Conservation (phyloP, 768 basidiomycete species). For the Wakefieldia striispora region DNA sequence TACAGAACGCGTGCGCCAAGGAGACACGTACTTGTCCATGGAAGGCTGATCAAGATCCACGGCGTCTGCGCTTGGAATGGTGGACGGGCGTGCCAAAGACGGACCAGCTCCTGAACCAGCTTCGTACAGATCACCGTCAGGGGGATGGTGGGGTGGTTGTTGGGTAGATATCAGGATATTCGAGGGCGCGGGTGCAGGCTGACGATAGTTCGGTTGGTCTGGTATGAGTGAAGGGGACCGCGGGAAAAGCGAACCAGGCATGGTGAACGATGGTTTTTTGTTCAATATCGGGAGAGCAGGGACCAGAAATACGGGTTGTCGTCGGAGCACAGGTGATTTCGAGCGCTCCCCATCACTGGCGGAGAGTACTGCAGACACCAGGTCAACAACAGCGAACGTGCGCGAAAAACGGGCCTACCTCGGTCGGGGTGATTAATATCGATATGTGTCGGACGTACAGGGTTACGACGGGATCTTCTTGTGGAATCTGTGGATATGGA, state of each 20-base stretch:
- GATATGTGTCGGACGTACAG: background rate
- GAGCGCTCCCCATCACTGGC: conserved; percentile 21
- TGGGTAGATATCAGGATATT: background rate
- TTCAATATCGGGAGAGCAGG: conserved; percentile 33
- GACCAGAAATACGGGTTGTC: conserved; percentile 13
- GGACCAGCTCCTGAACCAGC: conserved; percentile 11
- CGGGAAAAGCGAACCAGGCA: conserved; percentile 79
- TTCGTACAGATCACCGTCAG: background rate
- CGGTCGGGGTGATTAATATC: conserved; percentile 13
- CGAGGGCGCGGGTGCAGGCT: background rate
- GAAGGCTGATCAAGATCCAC: background rate
- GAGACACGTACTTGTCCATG: conserved; percentile 22
- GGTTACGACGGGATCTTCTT: conserved; percentile 1
- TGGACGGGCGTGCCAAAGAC: conserved; percentile 11
- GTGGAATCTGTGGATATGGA: conserved; percentile 20
- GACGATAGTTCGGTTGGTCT: conserved; percentile 18
- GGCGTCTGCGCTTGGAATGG: background rate
- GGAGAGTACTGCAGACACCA: conserved; percentile 18
- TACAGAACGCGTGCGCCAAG: conserved; percentile 33
- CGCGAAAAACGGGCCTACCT: conserved; percentile 18
- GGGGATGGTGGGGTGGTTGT: background rate
- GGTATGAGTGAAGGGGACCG: conserved; percentile 68
- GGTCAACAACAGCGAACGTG: conserved; percentile 1
- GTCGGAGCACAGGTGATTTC: conserved; percentile 15
- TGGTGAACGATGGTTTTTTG: conserved; percentile 48